A percentile compares a stretch with the other conserved stretches of the same genome.
phyloP scores from a whole-genome alignment of 2,329 filamentous ascomycete species.

The Colletotrichum sp. region DNA sequence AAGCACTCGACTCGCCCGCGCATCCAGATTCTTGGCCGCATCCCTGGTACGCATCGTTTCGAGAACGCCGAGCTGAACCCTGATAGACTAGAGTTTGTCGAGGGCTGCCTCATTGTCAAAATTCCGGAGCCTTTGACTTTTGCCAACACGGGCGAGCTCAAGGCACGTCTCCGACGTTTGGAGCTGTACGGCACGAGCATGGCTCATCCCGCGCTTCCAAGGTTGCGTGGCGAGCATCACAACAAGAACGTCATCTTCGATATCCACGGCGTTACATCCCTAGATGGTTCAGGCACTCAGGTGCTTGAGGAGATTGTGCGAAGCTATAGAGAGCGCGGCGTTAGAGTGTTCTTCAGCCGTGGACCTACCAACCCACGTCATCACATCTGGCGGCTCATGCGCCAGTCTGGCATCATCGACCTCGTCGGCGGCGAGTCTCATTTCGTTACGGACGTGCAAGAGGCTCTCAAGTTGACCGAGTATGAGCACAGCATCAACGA shows the following conservation, averaged over 20 bases:
- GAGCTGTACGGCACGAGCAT: conserved; percentile 88
- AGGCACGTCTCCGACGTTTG: conserved; percentile 79
- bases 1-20: conserved; percentile 89
- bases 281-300: conserved; percentile 93
- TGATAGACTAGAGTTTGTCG: conserved; percentile 82
- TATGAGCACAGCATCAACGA: conserved; percentile 58
- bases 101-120: conserved; percentile 94
- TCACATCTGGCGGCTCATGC: conserved; percentile 75
- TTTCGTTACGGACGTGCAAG: conserved; percentile 83
- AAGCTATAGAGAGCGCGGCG: conserved; percentile 77
- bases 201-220: conserved; percentile 87
- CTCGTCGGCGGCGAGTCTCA: conserved; percentile 77
- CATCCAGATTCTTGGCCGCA: conserved; percentile 93
- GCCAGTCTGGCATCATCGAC: conserved; percentile 83
- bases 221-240: conserved; percentile 76
- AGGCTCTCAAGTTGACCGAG: conserved; percentile 84
- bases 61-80: conserved; percentile 82
- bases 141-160: conserved; percentile 93
- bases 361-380: conserved; percentile 51
- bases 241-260: conserved; percentile 97
- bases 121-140: conserved; percentile 97
- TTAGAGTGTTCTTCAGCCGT: conserved; percentile 76
- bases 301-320: conserved; percentile 89
- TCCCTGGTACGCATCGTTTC: conserved; percentile 82
- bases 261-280: conserved; percentile 93